Conservation (phyloP, 352 stramenopile genomes). For the Phytophthora melonis region DNA sequence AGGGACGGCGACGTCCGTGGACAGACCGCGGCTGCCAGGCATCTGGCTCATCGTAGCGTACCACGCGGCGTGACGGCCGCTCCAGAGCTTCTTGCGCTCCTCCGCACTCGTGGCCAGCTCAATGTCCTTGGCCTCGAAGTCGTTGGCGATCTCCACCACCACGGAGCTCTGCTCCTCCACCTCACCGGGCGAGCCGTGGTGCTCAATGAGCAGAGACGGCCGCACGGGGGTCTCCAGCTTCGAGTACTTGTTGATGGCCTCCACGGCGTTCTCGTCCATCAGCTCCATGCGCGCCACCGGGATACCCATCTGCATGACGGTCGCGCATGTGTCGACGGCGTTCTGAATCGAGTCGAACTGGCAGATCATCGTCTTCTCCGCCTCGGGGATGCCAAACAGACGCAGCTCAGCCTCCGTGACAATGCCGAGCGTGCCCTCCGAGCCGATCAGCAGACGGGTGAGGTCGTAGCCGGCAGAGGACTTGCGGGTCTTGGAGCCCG, state of each 20-base stretch:
- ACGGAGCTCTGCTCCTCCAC: conserved; percentile 90
- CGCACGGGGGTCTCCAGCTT: conserved; percentile 80
- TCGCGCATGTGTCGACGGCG: conserved; percentile 84
- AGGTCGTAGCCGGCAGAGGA: conserved; percentile 98
- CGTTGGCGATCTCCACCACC: conserved; percentile 87
- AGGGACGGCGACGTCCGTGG: conserved; percentile 98
- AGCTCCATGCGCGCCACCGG: conserved; percentile 89
- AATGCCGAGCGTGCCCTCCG: conserved; percentile 95
- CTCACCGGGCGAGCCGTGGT: conserved; percentile 84
- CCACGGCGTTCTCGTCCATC: conserved; percentile 85
- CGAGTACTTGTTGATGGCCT: conserved; percentile 88
- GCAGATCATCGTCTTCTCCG: conserved; percentile 93
- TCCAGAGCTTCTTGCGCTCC: conserved; percentile 88
- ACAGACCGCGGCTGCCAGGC: conserved; percentile 83
- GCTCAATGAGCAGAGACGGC: conserved; percentile 96
- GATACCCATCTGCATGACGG: conserved; percentile 90
- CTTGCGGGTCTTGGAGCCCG: conserved; percentile 94
- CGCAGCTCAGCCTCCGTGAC: conserved; percentile 96
- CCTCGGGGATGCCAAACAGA: conserved; percentile 93
- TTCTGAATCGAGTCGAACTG: conserved; percentile 93
- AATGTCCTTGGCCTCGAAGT: conserved; percentile 89
- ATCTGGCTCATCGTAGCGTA: conserved; percentile 86
- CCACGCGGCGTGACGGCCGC: conserved; percentile 86
- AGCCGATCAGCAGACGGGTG: conserved; percentile 94
- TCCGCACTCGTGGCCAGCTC: conserved; percentile 72